A percentile compares a stretch with the other conserved stretches of the same genome.
These are phyloP conservation scores for Cicer judaicum DNA, from an alignment of 306 rosid species.

Conservation along the genomic window DNA sequence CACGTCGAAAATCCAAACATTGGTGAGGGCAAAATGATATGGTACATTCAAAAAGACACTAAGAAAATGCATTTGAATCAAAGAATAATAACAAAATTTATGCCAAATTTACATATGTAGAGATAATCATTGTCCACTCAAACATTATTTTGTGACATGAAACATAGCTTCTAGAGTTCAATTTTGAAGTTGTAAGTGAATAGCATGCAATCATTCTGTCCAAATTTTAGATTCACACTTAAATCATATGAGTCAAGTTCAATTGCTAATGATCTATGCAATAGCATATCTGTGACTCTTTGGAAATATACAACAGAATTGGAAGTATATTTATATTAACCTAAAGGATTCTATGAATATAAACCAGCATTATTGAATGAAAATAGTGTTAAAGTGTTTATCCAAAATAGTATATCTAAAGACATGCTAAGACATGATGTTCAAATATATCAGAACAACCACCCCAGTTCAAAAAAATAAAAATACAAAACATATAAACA, in stretches of 20 bases:
- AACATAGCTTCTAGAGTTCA: neutral
- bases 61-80: conserved; percentile 15
- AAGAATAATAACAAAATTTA: neutral
- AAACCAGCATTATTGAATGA: too few relatives aligned
- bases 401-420: too few relatives aligned
- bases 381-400: too few relatives aligned
- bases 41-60: neutral
- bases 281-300: neutral
- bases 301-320: neutral
- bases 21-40: conserved; percentile 12
- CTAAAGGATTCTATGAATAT: neutral
- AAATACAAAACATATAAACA: too few relatives aligned
- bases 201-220: conserved; percentile 21
- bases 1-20: neutral
- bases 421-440: too few relatives aligned
- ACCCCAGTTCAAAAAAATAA: too few relatives aligned
- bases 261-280: neutral
- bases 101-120: conserved; percentile 20
- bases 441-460: too few relatives aligned
- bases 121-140: conserved; percentile 12
- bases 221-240: conserved; percentile 6
- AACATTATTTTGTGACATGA: neutral
- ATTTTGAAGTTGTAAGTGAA: neutral
- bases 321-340: neutral
- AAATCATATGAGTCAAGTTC: neutral